Evolutionary conservation across 2,329 filamentous ascomycete species (phyloP), one percentile per base, ranked within the genome.

Genomic region (Microsporum canis): DNA sequence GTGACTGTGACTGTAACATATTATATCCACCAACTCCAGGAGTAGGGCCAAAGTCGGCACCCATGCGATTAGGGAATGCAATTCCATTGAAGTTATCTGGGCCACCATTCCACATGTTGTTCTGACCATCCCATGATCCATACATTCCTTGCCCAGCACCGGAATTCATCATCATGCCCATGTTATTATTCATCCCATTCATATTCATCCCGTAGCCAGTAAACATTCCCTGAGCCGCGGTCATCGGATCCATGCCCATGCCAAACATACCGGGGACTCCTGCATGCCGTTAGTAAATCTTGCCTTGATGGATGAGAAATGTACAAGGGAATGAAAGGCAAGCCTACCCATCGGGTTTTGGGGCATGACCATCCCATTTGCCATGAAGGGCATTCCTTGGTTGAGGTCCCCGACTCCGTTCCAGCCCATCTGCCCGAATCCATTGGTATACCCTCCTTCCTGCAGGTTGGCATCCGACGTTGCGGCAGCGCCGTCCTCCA

Each of bases 1-100:
- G 83, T 80, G 86, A 79, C 83, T 86, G 84, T 83, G 85, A 73
- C 70, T 87, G 83, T 80, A 86, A 79, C 83, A 88, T 86, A 86
- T 86, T 82, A 80, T 80, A 81, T 68, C 78, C 77, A 76, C 78
- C 78, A 77, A 82, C 89, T 79, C 85, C 64, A 81, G 84, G 81
- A 81, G 88, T 87, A 84, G 83, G 82, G 79, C 86, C 87, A 84
- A 83, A 89, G 79, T 89, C 87, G 88, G 86, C 85, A 81, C 84
- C 51, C 29, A 56, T 56, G 43, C 43, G 84, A 82, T 81, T 75
- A 77, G 84, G 72, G 71, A 78, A 82, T 83, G 84, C 85, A 88
- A 84, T 89, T 88, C 84, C 82, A 83, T 87, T 91, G 86, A 84
- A 89, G 87, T 89, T 90, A 89, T 89, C 87, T 87, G 88, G 86